phyloP scores from a whole-genome alignment of 2,329 filamentous ascomycete genomes.

The Akanthomyces lecanii region DNA sequence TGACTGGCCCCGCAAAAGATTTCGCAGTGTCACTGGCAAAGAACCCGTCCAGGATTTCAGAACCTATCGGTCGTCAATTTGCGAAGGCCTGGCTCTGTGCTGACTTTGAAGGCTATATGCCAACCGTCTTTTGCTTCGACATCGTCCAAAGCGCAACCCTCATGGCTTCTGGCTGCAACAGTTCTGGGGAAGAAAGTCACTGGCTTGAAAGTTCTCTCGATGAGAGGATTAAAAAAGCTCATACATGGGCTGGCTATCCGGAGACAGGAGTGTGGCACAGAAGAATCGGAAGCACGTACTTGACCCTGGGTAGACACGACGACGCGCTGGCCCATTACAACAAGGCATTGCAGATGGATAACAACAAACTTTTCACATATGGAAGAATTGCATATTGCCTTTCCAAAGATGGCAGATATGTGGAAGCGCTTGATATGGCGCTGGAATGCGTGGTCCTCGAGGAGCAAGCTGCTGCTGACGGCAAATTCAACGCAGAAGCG shows the following conservation, averaged over 20 bases:
- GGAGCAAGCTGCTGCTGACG: slow-evolving; percentile 26
- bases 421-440: slow-evolving; percentile 32
- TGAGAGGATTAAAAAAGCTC: slow-evolving; percentile 33
- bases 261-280: slow-evolving; percentile 36
- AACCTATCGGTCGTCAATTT: slow-evolving; percentile 36
- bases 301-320: slow-evolving; percentile 33
- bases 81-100: slow-evolving; percentile 36
- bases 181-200: slow-evolving; percentile 33
- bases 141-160: slow-evolving; percentile 40
- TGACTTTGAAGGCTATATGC: slow-evolving; percentile 33
- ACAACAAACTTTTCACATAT: slow-evolving; percentile 34
- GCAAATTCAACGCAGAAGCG: slow-evolving; percentile 23
- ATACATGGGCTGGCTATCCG: slow-evolving; percentile 33
- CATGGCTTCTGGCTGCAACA: slow-evolving; percentile 35
- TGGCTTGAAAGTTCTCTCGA: slow-evolving; percentile 35
- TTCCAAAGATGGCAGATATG: slow-evolving; percentile 32
- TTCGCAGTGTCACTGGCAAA: slow-evolving; percentile 29
- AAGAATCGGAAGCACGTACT: slow-evolving; percentile 38
- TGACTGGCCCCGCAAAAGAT: slow-evolving; percentile 19
- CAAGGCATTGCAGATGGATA: slow-evolving; percentile 33
- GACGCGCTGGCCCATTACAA: slow-evolving; percentile 35
- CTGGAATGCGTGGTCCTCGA: slow-evolving; percentile 36
- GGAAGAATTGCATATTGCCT: slow-evolving; percentile 41
- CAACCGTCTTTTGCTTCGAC: slow-evolving; percentile 40
- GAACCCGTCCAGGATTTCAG: slow-evolving; percentile 30